A percentile compares a stretch with the other conserved stretches of the same genome.
phyloP scores from a whole-genome alignment of 1,139 yeast genomes.

The Candida smagusa region DNA sequence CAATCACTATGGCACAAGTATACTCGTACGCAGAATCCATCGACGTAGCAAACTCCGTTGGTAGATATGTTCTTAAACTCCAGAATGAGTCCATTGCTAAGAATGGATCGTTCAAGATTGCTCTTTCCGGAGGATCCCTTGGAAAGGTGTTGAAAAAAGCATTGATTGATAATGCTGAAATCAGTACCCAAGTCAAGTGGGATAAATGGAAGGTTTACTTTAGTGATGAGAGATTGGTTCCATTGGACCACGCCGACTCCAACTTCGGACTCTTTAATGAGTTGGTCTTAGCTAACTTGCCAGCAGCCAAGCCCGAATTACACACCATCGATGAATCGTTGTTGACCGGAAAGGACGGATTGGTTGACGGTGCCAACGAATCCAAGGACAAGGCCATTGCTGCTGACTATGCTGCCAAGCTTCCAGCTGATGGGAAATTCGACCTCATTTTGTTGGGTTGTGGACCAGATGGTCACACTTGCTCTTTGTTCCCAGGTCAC shows the following conservation, averaged over 20 bases:
- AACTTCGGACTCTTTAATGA: slow-evolving; percentile 63
- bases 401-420: slow-evolving; percentile 40
- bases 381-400: slow-evolving; percentile 50
- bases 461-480: slow-evolving; percentile 82
- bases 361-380: slow-evolving; percentile 30
- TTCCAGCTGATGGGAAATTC: slow-evolving; percentile 40
- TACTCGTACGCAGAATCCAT: slow-evolving; percentile 52
- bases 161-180: slow-evolving; percentile 54
- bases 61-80: slow-evolving; percentile 46
- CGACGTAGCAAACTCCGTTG: slow-evolving; percentile 60
- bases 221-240: slow-evolving; percentile 95
- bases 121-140: slow-evolving; percentile 88
- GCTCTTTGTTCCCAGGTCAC: slow-evolving; percentile 69
- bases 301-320: slow-evolving; percentile 40
- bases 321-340: slow-evolving; percentile 49
- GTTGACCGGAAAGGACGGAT: slow-evolving; percentile 47
- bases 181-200: slow-evolving; percentile 54
- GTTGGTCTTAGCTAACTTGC: slow-evolving; percentile 49
- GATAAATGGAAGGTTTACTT: slow-evolving; percentile 88
- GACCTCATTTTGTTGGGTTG: slow-evolving; percentile 69
- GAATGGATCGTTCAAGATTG: slow-evolving; percentile 57
- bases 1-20: slow-evolving; percentile 21
- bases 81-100: slow-evolving; percentile 51
- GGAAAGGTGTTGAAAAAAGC: slow-evolving; percentile 74
- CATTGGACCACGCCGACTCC: slow-evolving; percentile 73